A percentile compares a stretch with the other conserved stretches of the same genome.
phyloP scores from a whole-genome alignment of 2,329 filamentous ascomycete genomes.

The Colletotrichum sp. region DNA sequence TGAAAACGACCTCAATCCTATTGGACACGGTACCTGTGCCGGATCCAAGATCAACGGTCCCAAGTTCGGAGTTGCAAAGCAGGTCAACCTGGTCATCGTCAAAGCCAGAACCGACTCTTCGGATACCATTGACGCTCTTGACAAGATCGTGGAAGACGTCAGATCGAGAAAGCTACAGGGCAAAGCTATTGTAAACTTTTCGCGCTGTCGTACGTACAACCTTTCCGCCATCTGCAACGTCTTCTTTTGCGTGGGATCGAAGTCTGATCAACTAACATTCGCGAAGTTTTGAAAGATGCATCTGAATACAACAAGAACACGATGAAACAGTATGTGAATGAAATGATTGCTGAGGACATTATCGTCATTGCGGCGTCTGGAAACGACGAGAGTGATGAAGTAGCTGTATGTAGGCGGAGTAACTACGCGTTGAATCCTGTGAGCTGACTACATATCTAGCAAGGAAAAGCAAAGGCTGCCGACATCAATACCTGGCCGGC shows the following conservation, averaged over 20 bases:
- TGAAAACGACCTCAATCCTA: background rate
- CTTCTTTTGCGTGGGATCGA: accelerated
- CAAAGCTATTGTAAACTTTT: background rate
- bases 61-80: background rate
- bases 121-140: background rate
- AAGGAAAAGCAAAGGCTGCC: background rate
- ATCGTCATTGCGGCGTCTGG: background rate
- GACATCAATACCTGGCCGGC: background rate
- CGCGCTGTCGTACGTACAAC: background rate
- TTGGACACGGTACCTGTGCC: background rate
- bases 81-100: background rate
- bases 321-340: background rate
- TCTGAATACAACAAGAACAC: accelerated
- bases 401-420: background rate
- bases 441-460: background rate
- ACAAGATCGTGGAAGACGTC: background rate
- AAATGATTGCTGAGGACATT: background rate
- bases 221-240: background rate
- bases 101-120: background rate
- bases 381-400: background rate
- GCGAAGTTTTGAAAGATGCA: accelerated
- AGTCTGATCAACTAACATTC: background rate
- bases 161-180: background rate
- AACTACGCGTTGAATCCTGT: background rate
- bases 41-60: background rate